Conservation (phyloP, 2,329 filamentous ascomycete species). For the Colletotrichum sp. region DNA sequence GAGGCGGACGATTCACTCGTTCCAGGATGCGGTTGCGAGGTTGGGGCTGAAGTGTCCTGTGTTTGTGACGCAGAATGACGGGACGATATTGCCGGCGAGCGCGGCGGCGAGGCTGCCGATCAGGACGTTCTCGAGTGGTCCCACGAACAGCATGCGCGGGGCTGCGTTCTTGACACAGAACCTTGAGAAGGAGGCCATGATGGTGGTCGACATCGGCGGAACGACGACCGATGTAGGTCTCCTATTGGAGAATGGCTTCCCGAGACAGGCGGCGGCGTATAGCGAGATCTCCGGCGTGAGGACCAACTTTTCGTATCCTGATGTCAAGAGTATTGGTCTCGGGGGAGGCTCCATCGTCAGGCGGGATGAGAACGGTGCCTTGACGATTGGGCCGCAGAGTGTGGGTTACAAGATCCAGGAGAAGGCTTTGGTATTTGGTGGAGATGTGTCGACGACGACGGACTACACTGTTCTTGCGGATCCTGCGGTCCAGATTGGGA, state of each 20-base stretch:
- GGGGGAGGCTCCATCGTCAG: neutral
- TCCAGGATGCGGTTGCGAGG: slow-evolving; percentile 53
- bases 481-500: neutral
- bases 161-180: neutral
- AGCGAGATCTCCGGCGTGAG: slow-evolving; percentile 66
- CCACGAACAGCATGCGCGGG: neutral
- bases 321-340: slow-evolving; percentile 44
- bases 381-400: neutral
- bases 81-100: slow-evolving; percentile 59
- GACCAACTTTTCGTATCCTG: slow-evolving; percentile 63
- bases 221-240: slow-evolving; percentile 49
- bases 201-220: neutral
- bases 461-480: neutral
- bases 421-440: neutral
- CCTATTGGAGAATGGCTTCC: slow-evolving; percentile 65
- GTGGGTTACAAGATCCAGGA: neutral
- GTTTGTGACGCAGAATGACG: slow-evolving; percentile 68
- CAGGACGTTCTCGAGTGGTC: slow-evolving; percentile 31
- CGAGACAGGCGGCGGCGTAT: slow-evolving; percentile 65
- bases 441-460: neutral
- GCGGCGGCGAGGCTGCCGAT: slow-evolving; percentile 59
- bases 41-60: slow-evolving; percentile 57
- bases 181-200: neutral
- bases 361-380: neutral
- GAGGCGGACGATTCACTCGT: slow-evolving; percentile 57